These are phyloP conservation scores for Phaeotremella fagi DNA, from an alignment of 768 basidiomycete species.

Conservation along the genomic window DNA sequence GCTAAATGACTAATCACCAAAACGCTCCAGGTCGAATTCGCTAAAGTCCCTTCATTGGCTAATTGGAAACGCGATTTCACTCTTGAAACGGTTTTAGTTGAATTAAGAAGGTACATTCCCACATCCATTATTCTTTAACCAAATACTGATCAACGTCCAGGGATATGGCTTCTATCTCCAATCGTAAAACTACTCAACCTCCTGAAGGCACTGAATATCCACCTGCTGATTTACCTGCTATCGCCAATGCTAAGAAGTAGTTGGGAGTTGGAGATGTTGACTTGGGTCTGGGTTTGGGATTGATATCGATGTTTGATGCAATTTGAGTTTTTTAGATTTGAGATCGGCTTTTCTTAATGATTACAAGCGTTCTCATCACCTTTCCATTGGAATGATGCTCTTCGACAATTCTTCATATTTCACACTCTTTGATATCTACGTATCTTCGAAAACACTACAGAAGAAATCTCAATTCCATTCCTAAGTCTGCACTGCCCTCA, in stretches of 20 bases:
- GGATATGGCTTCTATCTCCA: slow-evolving; percentile 89
- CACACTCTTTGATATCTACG: no score
- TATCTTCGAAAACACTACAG: no score
- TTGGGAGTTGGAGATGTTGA: background rate
- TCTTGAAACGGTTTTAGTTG: slow-evolving; percentile 85
- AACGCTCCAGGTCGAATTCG: slow-evolving; percentile 58
- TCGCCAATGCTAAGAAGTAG: slow-evolving; percentile 34
- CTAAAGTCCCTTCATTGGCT: slow-evolving; percentile 66
- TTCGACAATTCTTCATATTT: no score
- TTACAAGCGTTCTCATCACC: no score
- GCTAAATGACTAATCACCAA: slow-evolving; percentile 1
- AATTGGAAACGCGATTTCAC: slow-evolving; percentile 72
- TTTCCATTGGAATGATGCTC: no score
- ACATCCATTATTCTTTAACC: background rate
- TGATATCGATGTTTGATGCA: no score
- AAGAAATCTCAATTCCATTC: no score
- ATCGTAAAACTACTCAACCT: slow-evolving; percentile 92
- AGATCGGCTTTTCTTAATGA: no score
- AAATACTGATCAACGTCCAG: slow-evolving; percentile 50
- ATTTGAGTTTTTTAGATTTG: no score
- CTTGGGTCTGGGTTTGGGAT: no score
- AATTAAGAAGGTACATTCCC: slow-evolving; percentile 73
- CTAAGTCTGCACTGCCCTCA: no score
- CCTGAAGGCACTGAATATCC: slow-evolving; percentile 64
- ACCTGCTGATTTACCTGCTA: slow-evolving; percentile 31